A percentile compares a stretch with the other conserved stretches of the same genome.
Conservation (phyloP, 805 yeast genomes). For the Teunomyces panamensis region DNA sequence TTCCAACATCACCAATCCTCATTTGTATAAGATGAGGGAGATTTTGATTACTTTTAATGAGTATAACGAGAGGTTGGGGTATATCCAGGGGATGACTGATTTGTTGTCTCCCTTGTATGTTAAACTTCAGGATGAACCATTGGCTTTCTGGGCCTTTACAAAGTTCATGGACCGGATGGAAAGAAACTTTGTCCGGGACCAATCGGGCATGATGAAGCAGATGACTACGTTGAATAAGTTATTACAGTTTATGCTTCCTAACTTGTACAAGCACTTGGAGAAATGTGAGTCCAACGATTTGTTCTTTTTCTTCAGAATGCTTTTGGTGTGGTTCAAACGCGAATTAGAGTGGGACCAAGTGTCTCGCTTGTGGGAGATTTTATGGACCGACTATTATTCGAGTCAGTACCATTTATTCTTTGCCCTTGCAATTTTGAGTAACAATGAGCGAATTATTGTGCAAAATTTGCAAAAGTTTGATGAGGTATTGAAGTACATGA, state of each 20-base stretch:
- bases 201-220: conserved; percentile 89
- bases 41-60: conserved; percentile 85
- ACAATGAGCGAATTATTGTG: conserved; percentile 74
- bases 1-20: conserved; percentile 69
- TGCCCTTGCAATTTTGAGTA: conserved; percentile 85
- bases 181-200: conserved; percentile 86
- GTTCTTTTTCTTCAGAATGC: conserved; percentile 93
- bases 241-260: conserved; percentile 87
- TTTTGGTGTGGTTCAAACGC: conserved; percentile 91
- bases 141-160: conserved; percentile 86
- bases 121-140: conserved; percentile 60
- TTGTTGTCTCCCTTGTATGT: conserved; percentile 81
- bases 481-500: conserved; percentile 88
- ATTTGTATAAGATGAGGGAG: conserved; percentile 67
- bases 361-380: conserved; percentile 82
- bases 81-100: conserved; percentile 98
- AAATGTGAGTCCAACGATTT: conserved; percentile 86
- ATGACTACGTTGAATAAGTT: conserved; percentile 79
- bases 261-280: conserved; percentile 75
- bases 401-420: conserved; percentile 87
- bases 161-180: conserved; percentile 94
- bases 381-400: conserved; percentile 84
- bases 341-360: conserved; percentile 82
- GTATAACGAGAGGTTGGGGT: conserved; percentile 79
- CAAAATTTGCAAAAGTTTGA: conserved; percentile 77